Conservation (phyloP, 441 rosid genomes). For the Croton setiger region DNA sequence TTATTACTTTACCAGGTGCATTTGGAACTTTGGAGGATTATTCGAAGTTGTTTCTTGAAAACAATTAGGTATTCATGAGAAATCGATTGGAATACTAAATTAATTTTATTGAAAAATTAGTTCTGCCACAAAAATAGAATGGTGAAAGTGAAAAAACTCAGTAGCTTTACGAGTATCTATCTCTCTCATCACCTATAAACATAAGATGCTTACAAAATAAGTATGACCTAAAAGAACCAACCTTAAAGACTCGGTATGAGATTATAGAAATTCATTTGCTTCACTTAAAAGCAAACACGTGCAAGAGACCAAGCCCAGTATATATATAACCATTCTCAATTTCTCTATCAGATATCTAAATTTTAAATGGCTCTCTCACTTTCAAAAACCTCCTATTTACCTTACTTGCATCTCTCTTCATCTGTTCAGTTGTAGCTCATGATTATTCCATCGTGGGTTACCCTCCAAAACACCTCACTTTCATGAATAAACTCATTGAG, state of each 20-base stretch:
- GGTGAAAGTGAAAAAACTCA: too few species aligned
- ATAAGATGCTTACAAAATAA: constrained; percentile 38
- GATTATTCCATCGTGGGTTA: constrained; percentile 56
- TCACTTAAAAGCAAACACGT: constrained; percentile 49
- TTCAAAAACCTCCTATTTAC: constrained; percentile 28
- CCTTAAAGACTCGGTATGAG: constrained; percentile 44
- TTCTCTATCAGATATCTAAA: constrained; percentile 5
- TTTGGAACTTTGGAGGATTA: too few species aligned
- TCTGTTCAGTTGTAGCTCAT: constrained; percentile 18
- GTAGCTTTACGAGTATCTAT: too few species aligned
- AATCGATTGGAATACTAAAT: background rate
- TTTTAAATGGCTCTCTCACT: constrained; percentile 40
- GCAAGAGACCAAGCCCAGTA: constrained; percentile 16
- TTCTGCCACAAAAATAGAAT: too few species aligned
- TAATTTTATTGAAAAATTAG: too few species aligned
- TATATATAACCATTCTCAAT: constrained; percentile 27
- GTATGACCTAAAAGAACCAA: constrained; percentile 37
- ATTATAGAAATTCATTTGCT: constrained; percentile 29
- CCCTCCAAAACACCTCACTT: constrained; percentile 49
- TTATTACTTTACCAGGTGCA: too few species aligned
- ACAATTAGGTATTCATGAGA: too few species aligned
- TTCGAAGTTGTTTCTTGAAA: too few species aligned
- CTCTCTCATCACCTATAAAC: background rate
- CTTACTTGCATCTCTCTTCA: constrained; percentile 31
- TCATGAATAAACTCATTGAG: constrained; percentile 49